Base-by-base conservation (phyloP, 2,329 filamentous ascomycete genomes). In the Arachnomyces sp. region DNA sequence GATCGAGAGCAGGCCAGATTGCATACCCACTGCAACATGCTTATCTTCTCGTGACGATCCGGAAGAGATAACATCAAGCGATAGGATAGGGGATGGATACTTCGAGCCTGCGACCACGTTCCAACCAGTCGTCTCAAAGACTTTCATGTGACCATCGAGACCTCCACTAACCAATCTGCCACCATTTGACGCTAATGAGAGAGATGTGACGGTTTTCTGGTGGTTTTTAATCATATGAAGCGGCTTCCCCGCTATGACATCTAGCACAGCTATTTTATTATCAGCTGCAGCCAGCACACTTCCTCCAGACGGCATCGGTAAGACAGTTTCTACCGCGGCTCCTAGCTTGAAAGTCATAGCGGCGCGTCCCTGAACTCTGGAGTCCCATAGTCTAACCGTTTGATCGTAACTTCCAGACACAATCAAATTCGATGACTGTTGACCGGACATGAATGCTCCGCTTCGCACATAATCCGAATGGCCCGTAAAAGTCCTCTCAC, bases 281-380 rank as follows among this genome's bases (percentile, higher is more conserved):
- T 86, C 89, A 13, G 88, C 80, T 2, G 90, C 79, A 9, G 88
- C 88, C 28, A 95, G 74, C 16, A 98, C 71, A 3, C 86, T 88
- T 3, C 89, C 95, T 35, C 87, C 88, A 2, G 85, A 86, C 7
- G 86, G 81, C 66, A 95, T 80, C 5, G 90, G 81, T 3, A 96
- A 72, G n/a, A 98, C 84, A 38, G 80, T 75, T 63, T 98, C 92
- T 15, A 98, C 77, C 2, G 90, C 83, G 12, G 85, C 84, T n/a
- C 80, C 77, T 68, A 95, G 89, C 71, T 93, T 92, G 70, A 98
- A 96, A 0, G 84, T 86, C 82, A 98, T 92, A 48, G 88, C 87
- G 5, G 81, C 71, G 63, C 72, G 55, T 65, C 73, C 56, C 62
- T 77, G 49, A 28, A 81, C 78, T 50, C 92, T 76, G 1, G 89